These are phyloP conservation scores for Cladosporium austrohemisphaericum DNA, from an alignment of 2,329 filamentous ascomycete genomes.

Conservation along the genomic window DNA sequence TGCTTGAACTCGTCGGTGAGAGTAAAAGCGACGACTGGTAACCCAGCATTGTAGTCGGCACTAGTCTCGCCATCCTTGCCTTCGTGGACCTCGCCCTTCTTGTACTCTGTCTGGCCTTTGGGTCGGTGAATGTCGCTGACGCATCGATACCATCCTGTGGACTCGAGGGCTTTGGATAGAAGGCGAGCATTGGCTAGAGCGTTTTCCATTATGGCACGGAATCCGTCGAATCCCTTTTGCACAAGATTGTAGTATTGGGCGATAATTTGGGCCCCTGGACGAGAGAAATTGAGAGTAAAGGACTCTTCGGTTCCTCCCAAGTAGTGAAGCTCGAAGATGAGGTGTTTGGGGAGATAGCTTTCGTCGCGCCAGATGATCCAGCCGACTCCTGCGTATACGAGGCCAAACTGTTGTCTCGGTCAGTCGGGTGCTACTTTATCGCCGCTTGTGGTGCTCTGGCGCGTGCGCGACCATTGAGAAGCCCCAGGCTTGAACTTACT, in stretches of 20 bases:
- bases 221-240: conserved; percentile 65
- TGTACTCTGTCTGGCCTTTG: conserved; percentile 44
- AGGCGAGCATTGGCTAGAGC: conserved; percentile 62
- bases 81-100: conserved; percentile 41
- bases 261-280: conserved; percentile 65
- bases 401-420: not conserved
- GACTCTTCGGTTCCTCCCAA: conserved; percentile 68
- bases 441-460: too few relatives aligned
- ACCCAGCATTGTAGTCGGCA: conserved; percentile 59
- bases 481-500: conserved; percentile 11
- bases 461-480: too few relatives aligned
- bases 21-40: conserved; percentile 66
- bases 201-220: conserved; percentile 63
- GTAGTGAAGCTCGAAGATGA: conserved; percentile 69
- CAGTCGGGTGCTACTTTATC: not conserved
- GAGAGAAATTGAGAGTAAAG: conserved; percentile 69
- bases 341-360: conserved; percentile 60
- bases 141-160: conserved; percentile 63
- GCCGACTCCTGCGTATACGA: conserved; percentile 56
- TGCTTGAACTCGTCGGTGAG: conserved; percentile 59
- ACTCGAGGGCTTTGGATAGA: conserved; percentile 60
- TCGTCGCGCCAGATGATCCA: conserved; percentile 70
- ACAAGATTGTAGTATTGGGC: conserved; percentile 72
- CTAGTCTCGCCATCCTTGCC: conserved; percentile 49
- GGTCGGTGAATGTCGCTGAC: conserved; percentile 61